phyloP scores from a whole-genome alignment of 805 yeast species.

The Suhomyces kilbournensis region DNA sequence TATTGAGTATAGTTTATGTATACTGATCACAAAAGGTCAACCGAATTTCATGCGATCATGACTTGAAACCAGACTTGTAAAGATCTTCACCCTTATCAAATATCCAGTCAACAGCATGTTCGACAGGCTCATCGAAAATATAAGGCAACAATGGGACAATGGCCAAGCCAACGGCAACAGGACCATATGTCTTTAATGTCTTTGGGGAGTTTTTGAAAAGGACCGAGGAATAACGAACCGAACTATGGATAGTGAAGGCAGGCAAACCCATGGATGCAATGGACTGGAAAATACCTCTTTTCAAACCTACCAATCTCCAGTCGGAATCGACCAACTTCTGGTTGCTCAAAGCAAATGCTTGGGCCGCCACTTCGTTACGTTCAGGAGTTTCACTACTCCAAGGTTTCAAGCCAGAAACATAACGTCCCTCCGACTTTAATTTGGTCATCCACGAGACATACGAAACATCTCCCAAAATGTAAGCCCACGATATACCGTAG shows the following conservation, averaged over 20 bases:
- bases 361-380: conserved; percentile 37
- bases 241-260: conserved; percentile 77
- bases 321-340: conserved; percentile 47
- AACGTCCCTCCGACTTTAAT: conserved; percentile 62
- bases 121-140: conserved; percentile 80
- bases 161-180: conserved; percentile 74
- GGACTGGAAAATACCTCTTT: conserved; percentile 77
- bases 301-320: conserved; percentile 62
- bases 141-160: conserved; percentile 77
- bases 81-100: conserved; percentile 51
- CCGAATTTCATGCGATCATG: background rate
- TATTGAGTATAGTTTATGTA: background rate
- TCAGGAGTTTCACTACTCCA: conserved; percentile 55
- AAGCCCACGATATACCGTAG: conserved; percentile 74
- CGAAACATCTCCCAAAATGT: conserved; percentile 71
- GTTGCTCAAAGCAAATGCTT: conserved; percentile 21
- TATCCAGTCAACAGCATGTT: conserved; percentile 57
- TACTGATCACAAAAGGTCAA: background rate
- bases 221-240: conserved; percentile 66
- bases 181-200: conserved; percentile 60
- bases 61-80: background rate
- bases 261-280: conserved; percentile 86
- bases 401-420: conserved; percentile 59
- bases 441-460: conserved; percentile 72
- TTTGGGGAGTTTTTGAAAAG: conserved; percentile 56